These are phyloP conservation scores for Friedmanniomyces endolithicus DNA, from an alignment of 495 filamentous ascomycete genomes.

Conservation along the genomic window DNA sequence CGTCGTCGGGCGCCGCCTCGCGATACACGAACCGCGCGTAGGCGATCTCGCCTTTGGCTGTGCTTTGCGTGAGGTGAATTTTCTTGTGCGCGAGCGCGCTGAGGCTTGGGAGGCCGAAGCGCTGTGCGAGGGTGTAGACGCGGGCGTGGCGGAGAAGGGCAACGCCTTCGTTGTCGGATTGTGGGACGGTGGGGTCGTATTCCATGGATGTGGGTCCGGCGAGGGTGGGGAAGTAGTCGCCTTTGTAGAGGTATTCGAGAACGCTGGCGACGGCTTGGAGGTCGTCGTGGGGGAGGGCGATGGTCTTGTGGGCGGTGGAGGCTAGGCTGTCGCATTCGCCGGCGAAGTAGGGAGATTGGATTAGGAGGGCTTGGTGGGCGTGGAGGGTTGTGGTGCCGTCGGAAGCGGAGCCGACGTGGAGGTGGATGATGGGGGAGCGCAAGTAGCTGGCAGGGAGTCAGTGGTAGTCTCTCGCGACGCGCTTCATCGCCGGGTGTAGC, in stretches of 20 bases:
- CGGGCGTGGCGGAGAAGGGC: slow-evolving; percentile 75
- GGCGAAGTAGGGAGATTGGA: slow-evolving; percentile 61
- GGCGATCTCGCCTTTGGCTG: slow-evolving; percentile 72
- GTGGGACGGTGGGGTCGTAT: slow-evolving; percentile 43
- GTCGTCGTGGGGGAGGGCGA: slow-evolving; percentile 58
- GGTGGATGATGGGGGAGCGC: slow-evolving; percentile 64
- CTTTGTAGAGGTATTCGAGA: slow-evolving; percentile 84
- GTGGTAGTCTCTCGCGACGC: too few relatives aligned
- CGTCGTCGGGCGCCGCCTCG: slow-evolving; percentile 56
- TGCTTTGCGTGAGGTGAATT: slow-evolving; percentile 77
- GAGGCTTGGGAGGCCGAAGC: slow-evolving; percentile 57
- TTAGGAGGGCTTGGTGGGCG: slow-evolving; percentile 68
- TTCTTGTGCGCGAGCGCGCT: slow-evolving; percentile 71
- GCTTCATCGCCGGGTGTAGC: neutral
- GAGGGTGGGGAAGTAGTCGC: slow-evolving; percentile 67
- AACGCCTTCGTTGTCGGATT: slow-evolving; percentile 56
- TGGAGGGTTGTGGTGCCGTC: slow-evolving; percentile 49
- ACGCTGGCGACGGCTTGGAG: slow-evolving; percentile 76
- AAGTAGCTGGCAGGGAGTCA: slow-evolving; percentile 60
- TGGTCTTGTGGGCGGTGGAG: slow-evolving; percentile 41
- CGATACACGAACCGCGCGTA: slow-evolving; percentile 87
- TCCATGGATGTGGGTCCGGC: slow-evolving; percentile 41
- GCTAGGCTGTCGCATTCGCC: slow-evolving; percentile 46
- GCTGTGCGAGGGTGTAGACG: slow-evolving; percentile 79
- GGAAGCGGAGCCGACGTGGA: slow-evolving; percentile 58